A percentile compares a stretch with the other conserved stretches of the same genome.
These are phyloP conservation scores for Hippophae tibetana DNA, from an alignment of 306 rosid genomes.

Conservation along the genomic window DNA sequence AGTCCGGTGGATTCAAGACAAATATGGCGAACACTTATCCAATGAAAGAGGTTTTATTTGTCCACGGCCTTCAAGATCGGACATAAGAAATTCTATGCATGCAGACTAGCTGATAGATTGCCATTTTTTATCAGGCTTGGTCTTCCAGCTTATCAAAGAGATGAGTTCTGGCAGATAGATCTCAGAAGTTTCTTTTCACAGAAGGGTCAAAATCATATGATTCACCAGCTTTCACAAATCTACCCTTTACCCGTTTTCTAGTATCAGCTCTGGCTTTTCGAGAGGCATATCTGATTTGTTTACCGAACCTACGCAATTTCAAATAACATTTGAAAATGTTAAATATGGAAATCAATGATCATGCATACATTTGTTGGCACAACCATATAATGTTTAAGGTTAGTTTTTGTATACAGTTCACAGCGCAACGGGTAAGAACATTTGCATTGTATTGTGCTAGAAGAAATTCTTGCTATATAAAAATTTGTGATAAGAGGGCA, in stretches of 20 bases:
- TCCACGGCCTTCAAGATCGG: conserved; percentile 5
- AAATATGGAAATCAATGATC: no score
- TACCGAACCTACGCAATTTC: conserved; percentile 53
- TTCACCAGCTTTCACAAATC: conserved; percentile 81
- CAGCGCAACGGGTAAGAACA: no score
- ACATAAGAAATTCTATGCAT: conserved; percentile 13
- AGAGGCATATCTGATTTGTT: conserved; percentile 87
- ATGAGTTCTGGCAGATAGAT: conserved; percentile 15
- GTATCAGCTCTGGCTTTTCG: conserved; percentile 94
- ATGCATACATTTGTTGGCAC: no score
- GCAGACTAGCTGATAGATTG: conserved; percentile 14
- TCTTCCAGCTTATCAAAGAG: conserved; percentile 17
- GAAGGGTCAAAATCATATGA: conserved; percentile 70
- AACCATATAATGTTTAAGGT: no score
- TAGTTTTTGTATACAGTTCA: no score
- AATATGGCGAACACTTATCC: background rate
- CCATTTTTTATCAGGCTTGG: conserved; percentile 19
- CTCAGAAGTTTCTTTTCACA: conserved; percentile 27
- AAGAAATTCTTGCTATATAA: background rate
- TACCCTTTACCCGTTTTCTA: conserved; percentile 81
- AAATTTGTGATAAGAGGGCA: background rate
- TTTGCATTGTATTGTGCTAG: no score
- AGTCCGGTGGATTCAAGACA: background rate
- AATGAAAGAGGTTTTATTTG: conserved; percentile 4
- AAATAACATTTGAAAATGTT: background rate